phyloP scores from a whole-genome alignment of 257 asterid genomes.

The Schizonepeta tenuifolia region DNA sequence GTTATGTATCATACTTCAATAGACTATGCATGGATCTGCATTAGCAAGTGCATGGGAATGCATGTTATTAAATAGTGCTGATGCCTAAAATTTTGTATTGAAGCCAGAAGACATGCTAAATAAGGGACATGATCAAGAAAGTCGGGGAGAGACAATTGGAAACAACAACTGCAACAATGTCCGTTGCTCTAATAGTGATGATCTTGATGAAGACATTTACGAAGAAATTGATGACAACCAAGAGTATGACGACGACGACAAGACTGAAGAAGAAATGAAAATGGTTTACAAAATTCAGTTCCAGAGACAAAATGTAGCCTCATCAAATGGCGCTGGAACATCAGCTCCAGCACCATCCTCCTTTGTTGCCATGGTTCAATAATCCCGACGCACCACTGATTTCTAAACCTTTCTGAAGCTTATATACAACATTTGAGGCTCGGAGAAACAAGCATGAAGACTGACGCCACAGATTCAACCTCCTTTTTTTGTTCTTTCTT shows the following conservation, averaged over 20 bases:
- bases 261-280: constrained; percentile 40
- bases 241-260: constrained; percentile 25
- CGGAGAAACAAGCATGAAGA: constrained; percentile 8
- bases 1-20: too few species aligned
- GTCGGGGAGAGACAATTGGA: constrained; percentile 3
- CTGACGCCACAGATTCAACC: background rate
- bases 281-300: constrained; percentile 41
- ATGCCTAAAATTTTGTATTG: constrained; percentile 38
- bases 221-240: constrained; percentile 39
- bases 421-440: constrained; percentile 6
- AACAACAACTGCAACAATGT: constrained; percentile 13
- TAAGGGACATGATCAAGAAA: constrained; percentile 32
- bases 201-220: constrained; percentile 25
- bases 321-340: constrained; percentile 32
- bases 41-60: background rate
- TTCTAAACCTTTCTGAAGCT: background rate
- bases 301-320: constrained; percentile 36
- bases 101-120: constrained; percentile 51
- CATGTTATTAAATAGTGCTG: constrained; percentile 34
- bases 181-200: constrained; percentile 27
- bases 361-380: constrained; percentile 46
- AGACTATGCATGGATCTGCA: too few species aligned
- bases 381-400: background rate
- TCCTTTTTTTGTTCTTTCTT: background rate
- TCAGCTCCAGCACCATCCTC: constrained; percentile 30